Evolutionary conservation across 495 filamentous ascomycete species (phyloP).

Genomic region (Hypoxylon perforatum): DNA sequence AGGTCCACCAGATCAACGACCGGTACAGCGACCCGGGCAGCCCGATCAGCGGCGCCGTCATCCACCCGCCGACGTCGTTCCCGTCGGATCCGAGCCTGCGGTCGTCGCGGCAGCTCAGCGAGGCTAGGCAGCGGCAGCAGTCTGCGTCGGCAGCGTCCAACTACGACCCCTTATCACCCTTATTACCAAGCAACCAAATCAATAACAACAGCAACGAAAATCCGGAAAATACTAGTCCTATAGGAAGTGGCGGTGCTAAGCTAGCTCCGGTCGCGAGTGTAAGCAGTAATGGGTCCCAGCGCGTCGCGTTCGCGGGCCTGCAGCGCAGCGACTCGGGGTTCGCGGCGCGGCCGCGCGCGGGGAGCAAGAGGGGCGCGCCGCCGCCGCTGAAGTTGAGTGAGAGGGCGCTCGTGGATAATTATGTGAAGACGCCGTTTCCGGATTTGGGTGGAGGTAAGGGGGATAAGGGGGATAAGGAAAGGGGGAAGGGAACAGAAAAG

Average conservation of each 20-base stretch:
- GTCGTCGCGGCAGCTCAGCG: not conserved
- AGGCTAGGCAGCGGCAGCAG: not conserved
- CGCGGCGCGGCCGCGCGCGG: slow-evolving; percentile 13
- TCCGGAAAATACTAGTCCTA: not conserved
- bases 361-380: slow-evolving; percentile 23
- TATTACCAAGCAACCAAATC: not conserved
- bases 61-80: slow-evolving; percentile 31
- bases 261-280: not conserved
- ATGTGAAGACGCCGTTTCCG: slow-evolving; percentile 42
- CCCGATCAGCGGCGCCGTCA: slow-evolving; percentile 33
- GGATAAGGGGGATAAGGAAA: not conserved
- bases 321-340: slow-evolving; percentile 5
- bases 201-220: not conserved
- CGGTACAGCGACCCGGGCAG: slow-evolving; percentile 37
- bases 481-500: not conserved
- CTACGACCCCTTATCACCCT: not conserved
- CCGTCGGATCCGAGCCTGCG: slow-evolving; percentile 26
- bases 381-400: slow-evolving; percentile 41
- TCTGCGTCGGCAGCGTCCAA: not conserved
- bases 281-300: not conserved
- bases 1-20: slow-evolving; percentile 30
- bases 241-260: not conserved
- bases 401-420: slow-evolving; percentile 23
- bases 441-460: not conserved
- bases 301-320: slow-evolving; percentile 16